A percentile compares a stretch with the other conserved stretches of the same genome.
These are phyloP conservation scores for Metarhizium sp. DNA, from an alignment of 2,329 filamentous ascomycete species.

Conservation along the genomic window DNA sequence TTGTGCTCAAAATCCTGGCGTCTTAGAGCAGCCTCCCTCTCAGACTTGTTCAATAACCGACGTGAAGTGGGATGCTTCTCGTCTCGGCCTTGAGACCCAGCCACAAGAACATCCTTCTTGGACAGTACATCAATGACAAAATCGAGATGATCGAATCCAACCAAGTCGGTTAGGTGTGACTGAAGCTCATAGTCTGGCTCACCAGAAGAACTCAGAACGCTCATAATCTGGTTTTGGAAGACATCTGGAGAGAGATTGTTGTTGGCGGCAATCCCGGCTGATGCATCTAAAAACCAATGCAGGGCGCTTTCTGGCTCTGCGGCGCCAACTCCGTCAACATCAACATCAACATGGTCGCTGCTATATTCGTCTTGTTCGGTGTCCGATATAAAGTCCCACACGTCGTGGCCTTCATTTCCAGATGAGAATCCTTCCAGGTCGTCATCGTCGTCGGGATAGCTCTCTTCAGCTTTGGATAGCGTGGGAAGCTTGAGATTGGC, in stretches of 20 bases:
- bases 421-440: constrained; percentile 48
- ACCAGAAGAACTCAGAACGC: constrained; percentile 63
- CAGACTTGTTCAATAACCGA: constrained; percentile 61
- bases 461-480: constrained; percentile 29
- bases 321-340: constrained; percentile 19
- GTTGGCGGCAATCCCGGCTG: constrained; percentile 54
- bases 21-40: constrained; percentile 71
- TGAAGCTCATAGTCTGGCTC: constrained; percentile 77
- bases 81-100: constrained; percentile 27
- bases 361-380: constrained; percentile 56
- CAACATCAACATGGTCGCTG: constrained; percentile 51
- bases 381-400: constrained; percentile 88
- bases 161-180: constrained; percentile 75
- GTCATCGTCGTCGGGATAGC: constrained; percentile 52
- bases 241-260: constrained; percentile 58
- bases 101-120: constrained; percentile 60
- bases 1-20: constrained; percentile 79
- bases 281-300: constrained; percentile 65
- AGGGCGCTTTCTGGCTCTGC: constrained; percentile 37
- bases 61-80: constrained; percentile 23
- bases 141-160: constrained; percentile 90
- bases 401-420: constrained; percentile 62
- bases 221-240: constrained; percentile 69
- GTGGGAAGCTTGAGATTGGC: constrained; percentile 54
- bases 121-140: constrained; percentile 85